A percentile compares a stretch with the other conserved stretches of the same genome.
phyloP scores from a whole-genome alignment of 306 rosid species.

The Alnus glutinosa region DNA sequence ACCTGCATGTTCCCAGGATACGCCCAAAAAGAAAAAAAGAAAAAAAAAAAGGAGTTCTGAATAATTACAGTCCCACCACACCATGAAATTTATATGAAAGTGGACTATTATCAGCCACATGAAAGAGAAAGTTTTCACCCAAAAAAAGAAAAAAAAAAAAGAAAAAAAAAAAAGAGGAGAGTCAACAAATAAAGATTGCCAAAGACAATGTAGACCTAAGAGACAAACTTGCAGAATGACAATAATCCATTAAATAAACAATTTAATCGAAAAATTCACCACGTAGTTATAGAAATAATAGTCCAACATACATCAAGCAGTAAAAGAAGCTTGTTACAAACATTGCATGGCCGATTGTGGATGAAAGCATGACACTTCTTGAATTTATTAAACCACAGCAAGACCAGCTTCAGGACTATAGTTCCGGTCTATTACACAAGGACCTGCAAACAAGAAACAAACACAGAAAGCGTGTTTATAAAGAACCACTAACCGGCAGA shows the following conservation, averaged over 20 bases:
- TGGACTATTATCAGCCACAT: constrained; percentile 49
- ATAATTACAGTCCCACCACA: constrained; percentile 63
- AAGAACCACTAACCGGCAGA: constrained; percentile 43
- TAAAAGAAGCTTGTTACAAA: constrained; percentile 70
- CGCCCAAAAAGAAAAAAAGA: constrained; percentile 6
- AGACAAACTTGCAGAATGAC: constrained; percentile 1
- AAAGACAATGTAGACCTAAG: constrained; percentile 24
- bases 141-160: constrained; percentile 8
- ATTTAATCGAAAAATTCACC: constrained; percentile 25
- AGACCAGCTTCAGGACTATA: constrained; percentile 49
- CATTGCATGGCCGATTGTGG: constrained; percentile 66
- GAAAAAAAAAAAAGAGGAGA: constrained; percentile 25
- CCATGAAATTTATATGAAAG: constrained; percentile 57
- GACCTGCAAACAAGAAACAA: constrained; percentile 83
- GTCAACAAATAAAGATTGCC: constrained; percentile 27
- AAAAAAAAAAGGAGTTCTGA: not conserved
- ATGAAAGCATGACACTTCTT: constrained; percentile 67
- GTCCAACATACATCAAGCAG: constrained; percentile 86
- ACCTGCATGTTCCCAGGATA: constrained; percentile 78
- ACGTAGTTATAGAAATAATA: constrained; percentile 43
- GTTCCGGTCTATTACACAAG: constrained; percentile 47
- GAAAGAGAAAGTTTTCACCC: constrained; percentile 32
- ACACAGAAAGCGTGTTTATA: constrained; percentile 53
- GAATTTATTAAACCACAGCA: constrained; percentile 69
- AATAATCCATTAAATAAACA: constrained; percentile 27